Base-by-base conservation (phyloP, 2,329 filamentous ascomycete species). In the Thelonectria olida region DNA sequence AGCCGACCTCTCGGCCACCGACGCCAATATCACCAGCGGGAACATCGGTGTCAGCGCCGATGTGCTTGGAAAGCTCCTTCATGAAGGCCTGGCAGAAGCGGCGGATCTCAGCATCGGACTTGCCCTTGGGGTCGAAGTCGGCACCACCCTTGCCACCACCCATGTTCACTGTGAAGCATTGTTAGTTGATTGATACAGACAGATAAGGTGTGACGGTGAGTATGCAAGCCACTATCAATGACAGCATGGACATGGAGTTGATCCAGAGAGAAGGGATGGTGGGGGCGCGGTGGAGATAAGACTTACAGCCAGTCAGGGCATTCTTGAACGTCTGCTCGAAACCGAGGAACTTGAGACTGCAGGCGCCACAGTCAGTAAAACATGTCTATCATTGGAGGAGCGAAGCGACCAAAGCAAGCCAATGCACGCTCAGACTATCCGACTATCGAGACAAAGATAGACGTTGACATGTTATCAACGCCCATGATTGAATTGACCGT, bases 301-400 rank as follows among this genome's bases (percentile, higher is more conserved):
- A 88, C 92, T 85, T 84, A 94, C 91, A 82, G 76, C 96, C 96
- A 64, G 96, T 98, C 71, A 98, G 84, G 70, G 96, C 96, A 92
- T 98, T 98, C 88, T 98, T 98, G 88, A 98, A 98, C 83, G 95
- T 96, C 84, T 98, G 96, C 89, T 99, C 96, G 75, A 98, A 98
- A 69, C 95, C 96, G 76, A 99, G 87, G 84, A 98, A 98, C 85
- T 99, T 99, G 74, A 99, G 88, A 75, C 66, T 68, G 52, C 48
- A 63, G 56, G 45, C 53, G 42, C 44, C 58, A 61, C 47, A 53
- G 62, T 65, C 48, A 67, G 61, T 62, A 63, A 54, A 57, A 27
- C 36, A 5, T 28, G 8, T 25, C 25, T n/a, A n/a, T 49, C 31
- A 54, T 54, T 50, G 39, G 28, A 42, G 13, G 25, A 49, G 9